A percentile compares a stretch with the other conserved stretches of the same genome.
Evolutionary conservation across 2,329 filamentous ascomycete species (phyloP).

Genomic region (Onygenales sp.): DNA sequence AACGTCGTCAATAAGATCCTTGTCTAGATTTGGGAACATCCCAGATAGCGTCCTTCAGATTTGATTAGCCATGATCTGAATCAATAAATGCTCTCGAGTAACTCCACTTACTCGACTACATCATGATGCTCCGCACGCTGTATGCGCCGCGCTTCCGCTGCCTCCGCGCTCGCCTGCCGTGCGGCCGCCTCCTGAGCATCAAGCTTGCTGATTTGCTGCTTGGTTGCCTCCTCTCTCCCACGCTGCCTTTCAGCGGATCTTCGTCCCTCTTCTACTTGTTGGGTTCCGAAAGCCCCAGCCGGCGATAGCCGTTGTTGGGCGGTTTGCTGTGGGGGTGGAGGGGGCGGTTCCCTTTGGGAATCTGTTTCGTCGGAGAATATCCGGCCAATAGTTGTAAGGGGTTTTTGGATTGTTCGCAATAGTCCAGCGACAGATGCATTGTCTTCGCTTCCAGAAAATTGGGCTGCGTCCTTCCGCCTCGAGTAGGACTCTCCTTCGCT

Average conservation of each 20-base stretch:
- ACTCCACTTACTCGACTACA: slow-evolving; percentile 60
- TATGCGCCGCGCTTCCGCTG: slow-evolving; percentile 74
- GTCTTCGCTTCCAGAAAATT: slow-evolving; percentile 52
- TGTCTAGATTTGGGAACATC: slow-evolving; percentile 95
- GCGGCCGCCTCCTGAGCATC: slow-evolving; percentile 82
- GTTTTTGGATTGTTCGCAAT: slow-evolving; percentile 81
- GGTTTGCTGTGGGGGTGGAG: slow-evolving; percentile 25
- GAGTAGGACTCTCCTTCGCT: slow-evolving; percentile 49
- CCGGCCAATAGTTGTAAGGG: slow-evolving; percentile 80
- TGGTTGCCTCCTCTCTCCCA: slow-evolving; percentile 15
- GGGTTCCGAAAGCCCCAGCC: not conserved
- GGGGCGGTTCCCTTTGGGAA: slow-evolving; percentile 26
- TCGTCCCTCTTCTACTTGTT: slow-evolving; percentile 15
- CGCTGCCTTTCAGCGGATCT: slow-evolving; percentile 18
- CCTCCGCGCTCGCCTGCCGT: slow-evolving; percentile 80
- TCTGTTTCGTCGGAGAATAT: slow-evolving; percentile 73
- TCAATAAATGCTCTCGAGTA: not conserved
- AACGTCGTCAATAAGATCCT: slow-evolving; percentile 92
- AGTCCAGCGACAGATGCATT: slow-evolving; percentile 74
- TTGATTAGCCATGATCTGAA: not conserved
- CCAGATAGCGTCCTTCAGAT: slow-evolving; percentile 60
- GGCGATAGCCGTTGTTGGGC: not conserved
- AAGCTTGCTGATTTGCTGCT: slow-evolving; percentile 34
- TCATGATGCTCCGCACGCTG: slow-evolving; percentile 77
- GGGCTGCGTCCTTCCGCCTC: slow-evolving; percentile 23